Conservation (phyloP, 768 basidiomycete species). For the Psilocybe sp. region DNA sequence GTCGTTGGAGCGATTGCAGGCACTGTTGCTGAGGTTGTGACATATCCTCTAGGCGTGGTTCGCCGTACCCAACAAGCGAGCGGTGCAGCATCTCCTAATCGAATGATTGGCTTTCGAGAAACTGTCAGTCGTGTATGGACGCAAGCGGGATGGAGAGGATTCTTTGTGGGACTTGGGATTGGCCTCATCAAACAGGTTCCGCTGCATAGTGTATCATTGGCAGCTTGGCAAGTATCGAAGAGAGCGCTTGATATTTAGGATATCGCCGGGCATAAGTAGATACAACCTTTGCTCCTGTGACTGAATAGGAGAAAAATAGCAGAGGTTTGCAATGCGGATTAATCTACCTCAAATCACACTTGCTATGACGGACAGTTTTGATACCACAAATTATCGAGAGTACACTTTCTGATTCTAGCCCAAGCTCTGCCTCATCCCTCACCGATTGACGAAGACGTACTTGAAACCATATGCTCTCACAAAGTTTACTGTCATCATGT, state of each 20-base stretch:
- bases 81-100: constrained; percentile 17
- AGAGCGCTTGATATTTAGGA: constrained; percentile 5
- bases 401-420: too few relatives aligned
- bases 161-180: constrained; percentile 23
- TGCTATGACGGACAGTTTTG: too few relatives aligned
- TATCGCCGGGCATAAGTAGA: too few relatives aligned
- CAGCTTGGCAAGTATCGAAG: constrained; percentile 17
- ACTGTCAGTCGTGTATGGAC: constrained; percentile 18
- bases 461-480: too few relatives aligned
- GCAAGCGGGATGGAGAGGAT: constrained; percentile 20
- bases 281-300: too few relatives aligned
- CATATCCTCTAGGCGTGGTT: constrained; percentile 23
- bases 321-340: too few relatives aligned
- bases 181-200: constrained; percentile 26
- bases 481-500: too few relatives aligned
- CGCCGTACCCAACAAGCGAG: constrained; percentile 26
- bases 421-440: too few relatives aligned
- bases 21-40: constrained; percentile 18
- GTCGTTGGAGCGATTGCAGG: constrained; percentile 23
- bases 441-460: too few relatives aligned
- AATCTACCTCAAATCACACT: too few relatives aligned
- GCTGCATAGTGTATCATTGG: constrained; percentile 23
- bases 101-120: constrained; percentile 20
- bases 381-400: too few relatives aligned
- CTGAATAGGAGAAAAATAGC: too few relatives aligned